phyloP scores from a whole-genome alignment of 768 basidiomycete genomes.

The Phlebiopsis flavidoalba region DNA sequence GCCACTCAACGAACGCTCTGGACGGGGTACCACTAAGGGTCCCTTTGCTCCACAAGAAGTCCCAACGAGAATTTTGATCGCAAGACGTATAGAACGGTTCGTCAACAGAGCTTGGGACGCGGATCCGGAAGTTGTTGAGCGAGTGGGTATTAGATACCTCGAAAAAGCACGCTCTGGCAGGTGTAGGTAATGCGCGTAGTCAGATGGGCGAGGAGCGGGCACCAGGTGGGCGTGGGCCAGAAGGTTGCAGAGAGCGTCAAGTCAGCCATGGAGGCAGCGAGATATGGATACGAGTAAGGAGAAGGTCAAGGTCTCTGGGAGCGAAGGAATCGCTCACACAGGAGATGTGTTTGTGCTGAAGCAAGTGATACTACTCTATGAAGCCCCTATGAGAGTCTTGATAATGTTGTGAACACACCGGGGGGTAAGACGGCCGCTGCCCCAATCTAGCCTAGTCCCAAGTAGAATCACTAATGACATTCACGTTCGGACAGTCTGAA shows the following conservation, averaged over 20 bases:
- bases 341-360: conserved; percentile 23
- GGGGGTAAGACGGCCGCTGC: too few relatives aligned
- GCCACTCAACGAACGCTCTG: conserved; percentile 70
- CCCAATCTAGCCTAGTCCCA: too few relatives aligned
- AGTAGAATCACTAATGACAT: too few relatives aligned
- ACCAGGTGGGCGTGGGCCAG: conserved; percentile 46
- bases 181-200: conserved; percentile 85
- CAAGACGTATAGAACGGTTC: conserved; percentile 71
- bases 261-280: conserved; percentile 28
- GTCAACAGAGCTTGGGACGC: conserved; percentile 95
- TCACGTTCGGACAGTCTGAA: too few relatives aligned
- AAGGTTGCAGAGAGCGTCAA: conserved; percentile 32
- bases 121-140: conserved; percentile 67
- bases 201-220: conserved; percentile 70
- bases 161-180: conserved; percentile 68
- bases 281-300: conserved; percentile 21
- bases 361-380: too few relatives aligned
- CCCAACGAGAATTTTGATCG: conserved; percentile 95
- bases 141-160: conserved; percentile 80
- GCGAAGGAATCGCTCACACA: conserved; percentile 37
- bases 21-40: conserved; percentile 77
- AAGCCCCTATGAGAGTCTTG: too few relatives aligned
- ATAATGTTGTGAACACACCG: too few relatives aligned
- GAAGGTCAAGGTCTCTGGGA: conserved; percentile 27
- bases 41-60: conserved; percentile 93